Conservation (phyloP, 116 monocot species). For the Cymodocea nodosa region DNA sequence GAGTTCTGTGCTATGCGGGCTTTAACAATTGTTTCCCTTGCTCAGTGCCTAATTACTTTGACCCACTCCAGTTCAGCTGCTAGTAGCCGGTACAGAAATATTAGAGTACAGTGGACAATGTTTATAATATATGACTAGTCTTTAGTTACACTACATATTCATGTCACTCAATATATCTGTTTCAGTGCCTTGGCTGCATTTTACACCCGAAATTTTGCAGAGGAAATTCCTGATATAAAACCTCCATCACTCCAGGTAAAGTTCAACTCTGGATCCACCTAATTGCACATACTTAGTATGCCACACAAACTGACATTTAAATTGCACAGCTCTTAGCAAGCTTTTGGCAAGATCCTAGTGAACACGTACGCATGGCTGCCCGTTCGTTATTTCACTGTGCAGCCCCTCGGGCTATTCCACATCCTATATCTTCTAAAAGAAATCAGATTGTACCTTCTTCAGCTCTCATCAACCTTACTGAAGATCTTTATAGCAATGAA, state of each 20-base stretch:
- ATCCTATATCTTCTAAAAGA: conserved; percentile 36
- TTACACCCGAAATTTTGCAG: conserved; percentile 89
- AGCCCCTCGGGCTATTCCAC: conserved; percentile 82
- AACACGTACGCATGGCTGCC: conserved; percentile 97
- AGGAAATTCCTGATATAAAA: conserved; percentile 73
- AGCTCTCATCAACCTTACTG: conserved; percentile 12
- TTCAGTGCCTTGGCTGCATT: conserved; percentile 88
- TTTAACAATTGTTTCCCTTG: conserved; percentile 79
- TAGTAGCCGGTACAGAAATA: conserved; percentile 38
- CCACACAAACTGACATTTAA: conserved; percentile 5
- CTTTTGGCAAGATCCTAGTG: conserved; percentile 97
- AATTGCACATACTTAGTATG: not conserved
- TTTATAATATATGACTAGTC: not conserved
- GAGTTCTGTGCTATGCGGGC: conserved; percentile 97
- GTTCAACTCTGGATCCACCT: not conserved
- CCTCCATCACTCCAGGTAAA: conserved; percentile 92
- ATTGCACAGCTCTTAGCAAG: conserved; percentile 64
- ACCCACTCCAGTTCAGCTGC: conserved; percentile 58
- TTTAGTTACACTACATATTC: too few species aligned
- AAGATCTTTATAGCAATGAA: conserved; percentile 8
- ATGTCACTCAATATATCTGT: not conserved
- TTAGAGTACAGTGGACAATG: not conserved
- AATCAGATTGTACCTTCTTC: conserved; percentile 11
- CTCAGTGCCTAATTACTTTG: conserved; percentile 75
- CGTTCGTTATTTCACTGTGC: conserved; percentile 98